Conservation (phyloP, 2,329 filamentous ascomycete genomes). For the Aureobasidium sp. region DNA sequence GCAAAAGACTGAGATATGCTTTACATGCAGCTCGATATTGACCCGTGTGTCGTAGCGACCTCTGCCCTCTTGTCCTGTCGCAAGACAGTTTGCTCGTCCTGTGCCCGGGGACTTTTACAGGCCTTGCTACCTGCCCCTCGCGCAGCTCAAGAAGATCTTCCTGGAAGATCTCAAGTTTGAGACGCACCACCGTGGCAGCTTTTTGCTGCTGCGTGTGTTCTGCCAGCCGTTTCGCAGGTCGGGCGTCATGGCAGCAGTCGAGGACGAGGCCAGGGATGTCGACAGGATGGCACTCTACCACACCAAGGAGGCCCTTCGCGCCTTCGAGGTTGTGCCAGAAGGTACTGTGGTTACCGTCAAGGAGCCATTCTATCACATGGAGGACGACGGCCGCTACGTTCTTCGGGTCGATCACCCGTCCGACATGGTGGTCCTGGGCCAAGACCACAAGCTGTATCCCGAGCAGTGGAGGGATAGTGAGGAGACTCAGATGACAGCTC, state of each 20-base stretch:
- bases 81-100: neutral
- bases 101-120: slow-evolving; percentile 17
- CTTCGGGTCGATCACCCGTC: slow-evolving; percentile 24
- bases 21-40: neutral
- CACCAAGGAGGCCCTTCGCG: neutral
- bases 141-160: slow-evolving; percentile 16
- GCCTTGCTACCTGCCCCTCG: slow-evolving; percentile 17
- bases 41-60: neutral
- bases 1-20: neutral
- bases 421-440: slow-evolving; percentile 19
- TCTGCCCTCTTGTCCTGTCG: neutral
- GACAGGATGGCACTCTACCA: slow-evolving; percentile 21
- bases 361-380: slow-evolving; percentile 20
- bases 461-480: slow-evolving; percentile 9
- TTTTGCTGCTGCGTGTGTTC: slow-evolving; percentile 19
- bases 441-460: neutral
- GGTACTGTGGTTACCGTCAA: slow-evolving; percentile 21
- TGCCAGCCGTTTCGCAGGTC: slow-evolving; percentile 12
- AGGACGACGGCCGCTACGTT: slow-evolving; percentile 4
- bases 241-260: slow-evolving; percentile 21
- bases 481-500: slow-evolving; percentile 2
- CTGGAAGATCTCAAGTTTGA: slow-evolving; percentile 19
- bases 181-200: slow-evolving; percentile 19
- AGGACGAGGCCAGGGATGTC: slow-evolving; percentile 31
- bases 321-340: slow-evolving; percentile 14